Evolutionary conservation across 2,329 filamentous ascomycete genomes (phyloP).

Genomic region (Botrytis aclada): DNA sequence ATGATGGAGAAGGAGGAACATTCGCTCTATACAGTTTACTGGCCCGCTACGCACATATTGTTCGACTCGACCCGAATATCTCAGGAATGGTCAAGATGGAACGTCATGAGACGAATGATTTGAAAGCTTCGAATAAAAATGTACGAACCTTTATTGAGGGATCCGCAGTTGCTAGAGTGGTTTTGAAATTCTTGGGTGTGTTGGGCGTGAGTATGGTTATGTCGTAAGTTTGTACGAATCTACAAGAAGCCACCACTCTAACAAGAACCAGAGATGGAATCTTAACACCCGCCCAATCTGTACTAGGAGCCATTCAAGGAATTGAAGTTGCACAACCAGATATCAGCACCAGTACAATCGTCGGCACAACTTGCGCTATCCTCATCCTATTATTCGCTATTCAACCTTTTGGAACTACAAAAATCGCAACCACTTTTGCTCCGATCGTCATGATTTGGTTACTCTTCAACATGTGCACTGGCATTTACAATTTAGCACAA

Average conservation of each 20-base stretch:
- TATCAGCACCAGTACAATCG: conserved; percentile 55
- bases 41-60: conserved; percentile 59
- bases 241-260: background rate
- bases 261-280: conserved; percentile 51
- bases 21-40: conserved; percentile 66
- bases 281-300: conserved; percentile 66
- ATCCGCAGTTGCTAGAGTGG: conserved; percentile 48
- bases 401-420: conserved; percentile 63
- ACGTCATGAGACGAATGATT: conserved; percentile 54
- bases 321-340: conserved; percentile 55
- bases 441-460: conserved; percentile 68
- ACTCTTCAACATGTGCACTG: conserved; percentile 58
- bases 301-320: conserved; percentile 66
- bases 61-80: conserved; percentile 55
- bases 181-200: conserved; percentile 61
- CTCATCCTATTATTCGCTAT: conserved; percentile 60
- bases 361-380: conserved; percentile 63
- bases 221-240: conserved; percentile 27
- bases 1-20: conserved; percentile 69
- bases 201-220: conserved; percentile 67
- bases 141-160: conserved; percentile 58
- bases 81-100: conserved; percentile 56
- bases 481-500: conserved; percentile 58
- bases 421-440: conserved; percentile 59
- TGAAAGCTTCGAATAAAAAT: conserved; percentile 49